Evolutionary conservation across 768 basidiomycete species (phyloP).

Genomic region (Collybiopsis luxurians): DNA sequence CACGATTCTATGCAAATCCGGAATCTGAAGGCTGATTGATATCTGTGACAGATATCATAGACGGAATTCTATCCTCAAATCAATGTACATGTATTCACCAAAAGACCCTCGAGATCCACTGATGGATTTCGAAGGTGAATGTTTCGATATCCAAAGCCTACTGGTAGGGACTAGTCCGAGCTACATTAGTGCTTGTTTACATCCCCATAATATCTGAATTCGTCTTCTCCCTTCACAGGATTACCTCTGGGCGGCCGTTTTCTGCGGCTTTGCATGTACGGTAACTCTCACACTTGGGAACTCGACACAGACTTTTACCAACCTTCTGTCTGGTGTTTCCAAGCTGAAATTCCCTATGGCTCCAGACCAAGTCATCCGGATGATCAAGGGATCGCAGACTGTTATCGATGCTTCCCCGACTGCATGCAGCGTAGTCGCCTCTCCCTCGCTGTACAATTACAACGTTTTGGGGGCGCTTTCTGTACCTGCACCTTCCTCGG

Average conservation of each 20-base stretch:
- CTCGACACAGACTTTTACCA: conserved; percentile 34
- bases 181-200: conserved; percentile 29
- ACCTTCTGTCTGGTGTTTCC: conserved; percentile 50
- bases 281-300: conserved; percentile 49
- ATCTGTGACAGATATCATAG: too few species aligned
- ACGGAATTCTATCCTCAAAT: conserved; percentile 60
- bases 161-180: conserved; percentile 47
- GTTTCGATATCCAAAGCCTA: conserved; percentile 40
- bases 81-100: conserved; percentile 46
- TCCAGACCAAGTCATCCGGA: not conserved
- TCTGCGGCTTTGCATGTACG: conserved; percentile 48
- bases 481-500: not conserved
- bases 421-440: conserved; percentile 37
- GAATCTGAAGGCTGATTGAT: too few species aligned
- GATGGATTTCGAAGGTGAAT: conserved; percentile 18
- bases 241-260: conserved; percentile 64
- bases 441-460: conserved; percentile 49
- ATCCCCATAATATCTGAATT: too few species aligned
- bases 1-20: too few species aligned
- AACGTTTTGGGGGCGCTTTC: conserved; percentile 50
- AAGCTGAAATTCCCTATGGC: conserved; percentile 59
- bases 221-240: conserved; percentile 33
- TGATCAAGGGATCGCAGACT: conserved; percentile 41
- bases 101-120: conserved; percentile 20
- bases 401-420: conserved; percentile 47